Conservation (phyloP, 2,329 filamentous ascomycete species). For the Bipolaris zeicola region DNA sequence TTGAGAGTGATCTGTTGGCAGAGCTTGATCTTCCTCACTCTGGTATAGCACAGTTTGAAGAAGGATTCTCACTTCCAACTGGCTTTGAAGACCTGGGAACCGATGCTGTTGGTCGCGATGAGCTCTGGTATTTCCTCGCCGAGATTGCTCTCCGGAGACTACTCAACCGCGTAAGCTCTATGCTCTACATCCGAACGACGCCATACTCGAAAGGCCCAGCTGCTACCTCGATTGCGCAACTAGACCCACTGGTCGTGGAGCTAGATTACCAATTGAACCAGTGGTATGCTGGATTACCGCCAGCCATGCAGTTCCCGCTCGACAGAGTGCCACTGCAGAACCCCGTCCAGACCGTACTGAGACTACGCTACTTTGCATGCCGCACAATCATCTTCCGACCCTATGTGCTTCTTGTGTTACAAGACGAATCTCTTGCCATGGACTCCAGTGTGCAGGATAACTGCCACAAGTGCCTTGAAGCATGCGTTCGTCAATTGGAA, state of each 20-base stretch:
- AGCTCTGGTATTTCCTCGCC: constrained; percentile 84
- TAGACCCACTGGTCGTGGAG: constrained; percentile 79
- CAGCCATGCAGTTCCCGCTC: constrained; percentile 78
- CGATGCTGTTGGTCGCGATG: constrained; percentile 71
- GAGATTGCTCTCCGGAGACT: constrained; percentile 80
- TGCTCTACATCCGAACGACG: constrained; percentile 74
- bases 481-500: constrained; percentile 78
- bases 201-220: constrained; percentile 42
- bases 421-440: constrained; percentile 74
- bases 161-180: constrained; percentile 77
- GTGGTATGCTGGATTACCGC: constrained; percentile 80
- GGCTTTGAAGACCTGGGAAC: constrained; percentile 74
- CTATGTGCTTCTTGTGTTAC: constrained; percentile 78
- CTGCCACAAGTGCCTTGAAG: constrained; percentile 81
- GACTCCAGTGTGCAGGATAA: constrained; percentile 76
- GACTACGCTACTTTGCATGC: constrained; percentile 82
- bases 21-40: constrained; percentile 83
- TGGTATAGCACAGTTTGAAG: constrained; percentile 81
- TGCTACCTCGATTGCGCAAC: constrained; percentile 70
- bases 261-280: constrained; percentile 82
- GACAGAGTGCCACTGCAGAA: constrained; percentile 69
- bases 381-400: constrained; percentile 85
- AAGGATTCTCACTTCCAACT: constrained; percentile 76
- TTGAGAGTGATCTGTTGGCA: constrained; percentile 77
- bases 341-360: constrained; percentile 77